Conservation (phyloP, 2,329 filamentous ascomycete species). For the Diaporthe humulicola region DNA sequence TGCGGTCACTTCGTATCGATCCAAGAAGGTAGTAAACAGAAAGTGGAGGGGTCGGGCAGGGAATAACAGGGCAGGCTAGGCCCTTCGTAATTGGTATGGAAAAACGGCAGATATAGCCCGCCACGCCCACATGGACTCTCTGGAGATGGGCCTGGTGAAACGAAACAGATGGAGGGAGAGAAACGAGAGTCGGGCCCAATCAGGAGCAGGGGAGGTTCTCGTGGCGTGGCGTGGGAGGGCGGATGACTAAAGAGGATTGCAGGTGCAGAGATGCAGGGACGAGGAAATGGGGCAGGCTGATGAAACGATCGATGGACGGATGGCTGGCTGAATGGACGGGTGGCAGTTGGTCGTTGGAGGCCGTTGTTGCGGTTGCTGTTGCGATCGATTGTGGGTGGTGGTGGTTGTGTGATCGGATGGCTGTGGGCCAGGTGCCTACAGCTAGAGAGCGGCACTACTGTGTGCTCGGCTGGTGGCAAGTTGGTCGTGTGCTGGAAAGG, state of each 20-base stretch:
- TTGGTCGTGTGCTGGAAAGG: not conserved
- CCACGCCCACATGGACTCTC: not conserved
- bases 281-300: not conserved
- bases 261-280: not conserved
- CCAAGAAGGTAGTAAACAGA: slow-evolving; percentile 40
- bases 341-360: not conserved
- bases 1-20: slow-evolving; percentile 55
- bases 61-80: not conserved
- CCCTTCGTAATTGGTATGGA: slow-evolving; percentile 2
- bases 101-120: slow-evolving; percentile 5
- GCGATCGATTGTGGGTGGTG: not conserved
- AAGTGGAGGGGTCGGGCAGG: not conserved
- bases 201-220: slow-evolving; percentile 22
- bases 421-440: too few relatives aligned
- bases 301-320: slow-evolving; percentile 22
- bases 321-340: slow-evolving; percentile 3
- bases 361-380: not conserved
- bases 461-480: too few relatives aligned
- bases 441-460: too few relatives aligned
- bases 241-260: not conserved
- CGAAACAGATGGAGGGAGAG: slow-evolving; percentile 3
- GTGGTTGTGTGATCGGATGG: not conserved
- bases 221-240: not conserved
- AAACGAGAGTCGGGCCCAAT: not conserved
- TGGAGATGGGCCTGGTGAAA: slow-evolving; percentile 14